These are phyloP conservation scores for Eucalyptus polybractea DNA, from an alignment of 345 rosid species.

Conservation along the genomic window DNA sequence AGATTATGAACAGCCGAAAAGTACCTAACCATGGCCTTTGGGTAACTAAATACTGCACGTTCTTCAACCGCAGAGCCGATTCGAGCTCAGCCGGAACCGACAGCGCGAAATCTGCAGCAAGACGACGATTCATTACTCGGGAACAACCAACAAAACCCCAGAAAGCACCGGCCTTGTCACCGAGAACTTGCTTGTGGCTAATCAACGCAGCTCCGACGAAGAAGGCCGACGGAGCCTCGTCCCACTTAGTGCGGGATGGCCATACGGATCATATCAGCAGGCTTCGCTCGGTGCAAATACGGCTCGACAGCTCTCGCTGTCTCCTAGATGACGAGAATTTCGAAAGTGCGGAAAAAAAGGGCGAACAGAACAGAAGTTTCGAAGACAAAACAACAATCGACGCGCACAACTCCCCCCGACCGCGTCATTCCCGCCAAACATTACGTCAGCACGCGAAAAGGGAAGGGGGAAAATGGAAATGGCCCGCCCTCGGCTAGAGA, in stretches of 20 bases:
- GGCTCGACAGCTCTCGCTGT: background rate
- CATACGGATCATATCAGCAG: background rate
- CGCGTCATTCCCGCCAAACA: background rate
- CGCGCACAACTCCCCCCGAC: background rate
- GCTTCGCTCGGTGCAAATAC: background rate
- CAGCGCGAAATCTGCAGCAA: constrained; percentile 35
- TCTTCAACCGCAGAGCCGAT: constrained; percentile 68
- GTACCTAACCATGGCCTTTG: constrained; percentile 94
- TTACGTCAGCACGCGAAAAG: background rate
- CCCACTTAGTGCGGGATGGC: background rate
- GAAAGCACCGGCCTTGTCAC: background rate
- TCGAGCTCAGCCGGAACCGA: constrained; percentile 70
- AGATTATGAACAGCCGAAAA: background rate
- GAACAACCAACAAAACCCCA: background rate
- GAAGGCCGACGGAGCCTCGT: background rate
- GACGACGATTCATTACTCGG: background rate
- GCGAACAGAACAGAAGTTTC: background rate
- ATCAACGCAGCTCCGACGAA: background rate
- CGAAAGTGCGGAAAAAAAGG: background rate
- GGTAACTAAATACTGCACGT: constrained; percentile 50
- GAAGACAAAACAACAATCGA: background rate
- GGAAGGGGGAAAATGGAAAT: background rate
- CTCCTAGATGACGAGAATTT: background rate
- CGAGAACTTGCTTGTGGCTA: background rate
- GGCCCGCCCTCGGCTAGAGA: background rate